A percentile compares a stretch with the other conserved stretches of the same genome.
Conservation (phyloP, 129 eudicot genomes). For the Scalesia atractyloides region DNA sequence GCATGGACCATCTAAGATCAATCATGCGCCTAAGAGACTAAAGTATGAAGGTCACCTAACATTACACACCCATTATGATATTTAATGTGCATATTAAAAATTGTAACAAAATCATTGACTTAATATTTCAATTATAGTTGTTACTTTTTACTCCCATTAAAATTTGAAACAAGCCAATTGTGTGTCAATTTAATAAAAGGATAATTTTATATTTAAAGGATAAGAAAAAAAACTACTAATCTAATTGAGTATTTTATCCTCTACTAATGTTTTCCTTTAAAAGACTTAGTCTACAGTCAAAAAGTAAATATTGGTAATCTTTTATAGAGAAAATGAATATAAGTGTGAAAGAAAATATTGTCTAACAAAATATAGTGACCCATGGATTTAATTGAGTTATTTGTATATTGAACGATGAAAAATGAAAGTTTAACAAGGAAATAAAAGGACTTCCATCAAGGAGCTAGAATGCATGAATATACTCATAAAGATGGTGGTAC, state of each 20-base stretch:
- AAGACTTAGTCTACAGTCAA: too few relatives aligned
- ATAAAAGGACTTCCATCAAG: too few relatives aligned
- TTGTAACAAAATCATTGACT: conserved; percentile 30
- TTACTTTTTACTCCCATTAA: conserved; percentile 10
- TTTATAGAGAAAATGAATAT: too few relatives aligned
- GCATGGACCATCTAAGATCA: conserved; percentile 35
- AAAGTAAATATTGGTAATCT: too few relatives aligned
- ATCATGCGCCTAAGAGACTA: conserved; percentile 29
- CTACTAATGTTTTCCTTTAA: not conserved
- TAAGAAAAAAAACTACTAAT: not conserved
- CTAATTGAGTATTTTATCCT: not conserved
- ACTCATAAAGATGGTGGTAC: too few relatives aligned
- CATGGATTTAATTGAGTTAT: too few relatives aligned
- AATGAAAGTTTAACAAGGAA: too few relatives aligned
- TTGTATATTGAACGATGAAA: too few relatives aligned
- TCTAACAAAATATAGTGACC: too few relatives aligned
- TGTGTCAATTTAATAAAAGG: not conserved
- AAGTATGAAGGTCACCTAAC: conserved; percentile 28
- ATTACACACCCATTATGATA: conserved; percentile 30
- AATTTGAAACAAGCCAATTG: not conserved
- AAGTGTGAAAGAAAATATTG: too few relatives aligned
- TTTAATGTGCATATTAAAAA: conserved; percentile 30
- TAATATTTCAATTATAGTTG: conserved; percentile 24
- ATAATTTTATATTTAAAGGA: not conserved
- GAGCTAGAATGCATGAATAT: too few relatives aligned